These are phyloP conservation scores for Cladophialophora immunda DNA, from an alignment of 2,329 filamentous ascomycete species.

Conservation along the genomic window DNA sequence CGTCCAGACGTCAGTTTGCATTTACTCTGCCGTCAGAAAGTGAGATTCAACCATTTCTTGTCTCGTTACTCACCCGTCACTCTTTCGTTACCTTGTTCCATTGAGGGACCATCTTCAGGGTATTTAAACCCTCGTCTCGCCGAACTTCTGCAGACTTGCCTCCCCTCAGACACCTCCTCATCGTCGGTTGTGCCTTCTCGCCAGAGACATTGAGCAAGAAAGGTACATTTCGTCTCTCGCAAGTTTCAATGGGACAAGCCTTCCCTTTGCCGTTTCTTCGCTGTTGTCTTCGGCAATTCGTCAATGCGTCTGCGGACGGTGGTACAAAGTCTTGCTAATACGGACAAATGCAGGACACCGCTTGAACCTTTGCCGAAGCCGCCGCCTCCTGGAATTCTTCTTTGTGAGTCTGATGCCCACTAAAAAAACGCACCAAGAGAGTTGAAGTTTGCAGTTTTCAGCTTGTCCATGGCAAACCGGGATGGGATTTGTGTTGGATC, in stretches of 20 bases:
- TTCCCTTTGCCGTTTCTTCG: background rate
- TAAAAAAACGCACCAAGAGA: background rate
- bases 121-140: background rate
- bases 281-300: background rate
- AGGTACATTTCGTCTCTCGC: background rate
- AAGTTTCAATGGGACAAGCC: background rate
- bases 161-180: background rate
- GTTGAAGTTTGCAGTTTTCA: background rate
- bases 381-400: background rate
- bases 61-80: conserved; percentile 17
- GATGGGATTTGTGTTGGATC: background rate
- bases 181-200: background rate
- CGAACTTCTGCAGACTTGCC: background rate
- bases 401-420: background rate
- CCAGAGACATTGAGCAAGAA: background rate
- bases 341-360: background rate
- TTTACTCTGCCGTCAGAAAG: conserved; percentile 9
- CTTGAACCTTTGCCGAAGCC: background rate
- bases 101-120: background rate
- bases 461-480: background rate
- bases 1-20: conserved; percentile 11
- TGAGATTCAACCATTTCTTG: conserved; percentile 9
- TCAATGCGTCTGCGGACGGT: background rate
- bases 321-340: background rate
- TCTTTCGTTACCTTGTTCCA: background rate